Percentiles rank a stretch among this genome's conserved stretches.
These are phyloP conservation scores for Yarrowia porcina DNA, from an alignment of 805 yeast species.

Conservation along the genomic window DNA sequence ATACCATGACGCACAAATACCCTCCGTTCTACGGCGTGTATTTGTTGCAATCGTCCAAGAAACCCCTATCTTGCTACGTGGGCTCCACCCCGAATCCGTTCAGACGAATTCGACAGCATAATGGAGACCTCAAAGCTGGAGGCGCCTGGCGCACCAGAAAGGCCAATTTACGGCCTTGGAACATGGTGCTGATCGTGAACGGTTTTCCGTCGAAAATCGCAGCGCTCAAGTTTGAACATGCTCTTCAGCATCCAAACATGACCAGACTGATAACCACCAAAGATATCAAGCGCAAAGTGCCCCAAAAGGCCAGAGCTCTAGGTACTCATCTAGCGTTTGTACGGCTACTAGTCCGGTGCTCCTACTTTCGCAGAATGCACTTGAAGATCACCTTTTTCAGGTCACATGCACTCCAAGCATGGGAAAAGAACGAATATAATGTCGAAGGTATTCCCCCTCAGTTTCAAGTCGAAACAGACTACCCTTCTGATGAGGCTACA, in stretches of 20 bases:
- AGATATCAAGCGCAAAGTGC: conserved; percentile 41
- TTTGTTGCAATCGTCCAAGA: conserved; percentile 57
- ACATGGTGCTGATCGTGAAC: conserved; percentile 56
- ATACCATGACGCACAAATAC: conserved; percentile 19
- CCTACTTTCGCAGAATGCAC: conserved; percentile 33
- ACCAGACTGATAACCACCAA: conserved; percentile 55
- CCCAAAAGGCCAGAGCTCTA: conserved; percentile 27
- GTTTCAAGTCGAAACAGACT: conserved; percentile 25
- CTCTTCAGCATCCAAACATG: conserved; percentile 70
- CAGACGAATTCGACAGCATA: conserved; percentile 70
- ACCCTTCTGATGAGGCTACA: not conserved
- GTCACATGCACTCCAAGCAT: conserved; percentile 29
- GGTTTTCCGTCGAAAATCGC: conserved; percentile 69
- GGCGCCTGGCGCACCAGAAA: conserved; percentile 70
- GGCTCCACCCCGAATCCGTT: conserved; percentile 82
- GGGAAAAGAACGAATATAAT: conserved; percentile 34
- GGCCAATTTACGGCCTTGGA: conserved; percentile 68
- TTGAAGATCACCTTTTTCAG: conserved; percentile 35
- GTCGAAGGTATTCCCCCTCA: conserved; percentile 27
- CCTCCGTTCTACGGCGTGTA: conserved; percentile 64
- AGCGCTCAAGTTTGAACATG: conserved; percentile 80
- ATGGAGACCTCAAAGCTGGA: conserved; percentile 59
- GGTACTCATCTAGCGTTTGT: conserved; percentile 35
- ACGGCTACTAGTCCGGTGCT: conserved; percentile 33
- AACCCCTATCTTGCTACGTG: conserved; percentile 60